Evolutionary conservation across 2,329 filamentous ascomycete species (phyloP).

Genomic region (Ascochyta koolunga): DNA sequence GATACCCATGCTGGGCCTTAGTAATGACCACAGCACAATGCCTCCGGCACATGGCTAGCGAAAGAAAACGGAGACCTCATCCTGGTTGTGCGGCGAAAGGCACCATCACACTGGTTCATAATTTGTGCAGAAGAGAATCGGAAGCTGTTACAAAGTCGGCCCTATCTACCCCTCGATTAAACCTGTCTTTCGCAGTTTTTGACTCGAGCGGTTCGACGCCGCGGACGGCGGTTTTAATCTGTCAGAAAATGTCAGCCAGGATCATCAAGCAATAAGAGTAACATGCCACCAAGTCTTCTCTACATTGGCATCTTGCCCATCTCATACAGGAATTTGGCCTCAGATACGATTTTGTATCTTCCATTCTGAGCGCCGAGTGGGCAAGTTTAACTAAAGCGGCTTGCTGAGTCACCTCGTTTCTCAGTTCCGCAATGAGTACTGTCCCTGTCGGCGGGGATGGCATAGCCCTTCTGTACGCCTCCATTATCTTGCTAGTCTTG

Average conservation of each 20-base stretch:
- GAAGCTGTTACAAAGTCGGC: not conserved
- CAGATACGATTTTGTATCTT: not conserved
- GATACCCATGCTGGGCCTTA: not conserved
- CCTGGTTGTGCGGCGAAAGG: too few species aligned
- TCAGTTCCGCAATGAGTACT: conserved; percentile 14
- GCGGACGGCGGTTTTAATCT: not conserved
- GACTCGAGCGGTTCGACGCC: not conserved
- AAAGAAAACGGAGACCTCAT: too few species aligned
- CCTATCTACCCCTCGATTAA: not conserved
- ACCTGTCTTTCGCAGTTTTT: not conserved
- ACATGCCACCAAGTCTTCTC: not conserved
- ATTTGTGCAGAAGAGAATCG: not conserved
- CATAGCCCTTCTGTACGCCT: conserved; percentile 23
- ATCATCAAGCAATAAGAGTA: not conserved
- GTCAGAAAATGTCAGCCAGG: not conserved
- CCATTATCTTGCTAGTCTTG: conserved; percentile 24
- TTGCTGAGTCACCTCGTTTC: not conserved
- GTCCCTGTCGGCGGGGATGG: conserved; percentile 25
- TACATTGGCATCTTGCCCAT: not conserved
- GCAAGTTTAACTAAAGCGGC: not conserved
- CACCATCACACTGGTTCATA: not conserved
- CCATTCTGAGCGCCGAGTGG: not conserved
- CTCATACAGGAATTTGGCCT: not conserved
- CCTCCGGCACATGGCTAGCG: too few species aligned
- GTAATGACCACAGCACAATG: not conserved